A percentile compares a stretch with the other conserved stretches of the same genome.
Conservation (phyloP, 2,329 filamentous ascomycete species). For the Fusarium keratoplasticum region DNA sequence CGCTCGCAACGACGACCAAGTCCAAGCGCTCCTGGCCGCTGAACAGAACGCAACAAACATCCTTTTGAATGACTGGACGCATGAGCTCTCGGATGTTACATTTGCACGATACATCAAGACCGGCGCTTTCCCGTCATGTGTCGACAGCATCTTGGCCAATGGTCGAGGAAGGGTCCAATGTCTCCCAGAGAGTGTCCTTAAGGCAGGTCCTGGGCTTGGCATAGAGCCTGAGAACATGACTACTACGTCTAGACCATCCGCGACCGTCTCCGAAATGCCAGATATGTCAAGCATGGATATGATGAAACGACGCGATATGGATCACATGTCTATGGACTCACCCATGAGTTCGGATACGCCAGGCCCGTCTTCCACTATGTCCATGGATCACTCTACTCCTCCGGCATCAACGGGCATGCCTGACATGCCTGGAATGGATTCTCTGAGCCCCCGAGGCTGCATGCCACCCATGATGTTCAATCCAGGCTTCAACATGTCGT, state of each 20-base stretch:
- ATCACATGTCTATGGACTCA: background rate
- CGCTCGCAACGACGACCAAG: background rate
- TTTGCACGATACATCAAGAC: background rate
- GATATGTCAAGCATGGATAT: background rate
- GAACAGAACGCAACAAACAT: background rate
- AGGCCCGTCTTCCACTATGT: background rate
- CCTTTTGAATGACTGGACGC: background rate
- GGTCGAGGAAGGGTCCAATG: background rate
- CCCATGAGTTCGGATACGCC: background rate
- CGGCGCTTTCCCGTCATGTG: background rate
- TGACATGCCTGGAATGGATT: background rate
- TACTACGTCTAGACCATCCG: background rate
- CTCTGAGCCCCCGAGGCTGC: background rate
- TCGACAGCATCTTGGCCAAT: background rate
- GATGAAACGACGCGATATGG: background rate
- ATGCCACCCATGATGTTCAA: background rate
- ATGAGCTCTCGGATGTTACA: background rate
- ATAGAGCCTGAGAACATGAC: background rate
- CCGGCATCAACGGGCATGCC: background rate
- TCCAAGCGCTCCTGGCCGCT: background rate
- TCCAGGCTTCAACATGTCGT: background rate
- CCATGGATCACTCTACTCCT: background rate
- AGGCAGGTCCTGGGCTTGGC: background rate
- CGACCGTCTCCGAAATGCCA: background rate
- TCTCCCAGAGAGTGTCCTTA: background rate